Evolutionary conservation across 139 green algal species (phyloP), one percentile per base, ranked within the genome.

Genomic region (Penium margaritaceum): DNA sequence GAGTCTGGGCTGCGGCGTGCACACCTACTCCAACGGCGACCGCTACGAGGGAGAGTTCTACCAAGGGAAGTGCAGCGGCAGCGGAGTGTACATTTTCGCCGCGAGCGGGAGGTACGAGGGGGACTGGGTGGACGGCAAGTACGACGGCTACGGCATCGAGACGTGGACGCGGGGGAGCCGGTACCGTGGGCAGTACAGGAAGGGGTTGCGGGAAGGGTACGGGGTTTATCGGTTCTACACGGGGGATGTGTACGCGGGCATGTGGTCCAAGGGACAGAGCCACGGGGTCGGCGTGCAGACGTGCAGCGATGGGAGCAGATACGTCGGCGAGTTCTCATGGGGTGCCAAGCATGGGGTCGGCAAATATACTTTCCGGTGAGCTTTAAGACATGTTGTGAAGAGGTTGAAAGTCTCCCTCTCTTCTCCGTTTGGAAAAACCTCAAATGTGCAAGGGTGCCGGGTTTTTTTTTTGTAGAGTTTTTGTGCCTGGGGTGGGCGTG

Each of bases 171-270:
- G 63, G 21, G 73, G 73, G 32, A 80, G 73, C 21, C 66, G 73
- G 17, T 80, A 80, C 39, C 17, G 73, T 3, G 73, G 73, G n/a
- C 73, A 80, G 29, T 80, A 80, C 41, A 51, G 39, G 53, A 33
- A 80, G 21, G 73, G 73, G 19, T 21, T 80, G 33, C 51, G 73
- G 14, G 64, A 76, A 14, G 73, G 73, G 6, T 77, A 77, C 73
- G 73, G 73, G 9, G 63, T 80, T n/a, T 80, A 80, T 21, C 38
- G 73, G 27, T 80, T 80, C 33, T 80, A 80, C 35, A 80, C 73
- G n/a, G 73, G 73, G 17, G 73, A 80, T 21, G 73, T 80, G 63
- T 80, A 71, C 34, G 65, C 67, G 19, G 73, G 73, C 30, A 21
- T 64, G 24, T 80, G 73, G 73, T 43, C 41, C 2, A 76, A 77